phyloP scores from a whole-genome alignment of 352 stramenopile species.

The Globisporangium cystogenes region DNA sequence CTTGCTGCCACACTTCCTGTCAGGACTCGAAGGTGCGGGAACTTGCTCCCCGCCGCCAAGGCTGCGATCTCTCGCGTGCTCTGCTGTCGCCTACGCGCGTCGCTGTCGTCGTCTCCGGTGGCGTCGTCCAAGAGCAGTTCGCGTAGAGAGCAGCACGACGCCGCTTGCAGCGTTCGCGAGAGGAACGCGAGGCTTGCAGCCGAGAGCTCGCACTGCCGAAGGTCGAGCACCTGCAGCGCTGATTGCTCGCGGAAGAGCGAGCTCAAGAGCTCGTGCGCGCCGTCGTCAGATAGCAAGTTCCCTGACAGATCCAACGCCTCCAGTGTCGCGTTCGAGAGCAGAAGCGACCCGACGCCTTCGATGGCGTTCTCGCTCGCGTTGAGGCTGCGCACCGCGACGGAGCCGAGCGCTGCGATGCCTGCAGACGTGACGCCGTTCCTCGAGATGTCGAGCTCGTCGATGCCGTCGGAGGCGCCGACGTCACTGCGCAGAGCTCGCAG shows the following conservation, averaged over 20 bases:
- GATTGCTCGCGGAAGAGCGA: slow-evolving; percentile 22
- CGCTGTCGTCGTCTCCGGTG: background rate
- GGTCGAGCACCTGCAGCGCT: slow-evolving; percentile 21
- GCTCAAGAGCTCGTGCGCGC: slow-evolving; percentile 26
- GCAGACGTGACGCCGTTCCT: slow-evolving; percentile 34
- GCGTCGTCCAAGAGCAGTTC: slow-evolving; percentile 6
- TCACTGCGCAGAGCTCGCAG: slow-evolving; percentile 18
- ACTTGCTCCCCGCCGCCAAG: slow-evolving; percentile 1
- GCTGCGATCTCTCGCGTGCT: background rate
- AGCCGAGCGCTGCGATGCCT: slow-evolving; percentile 23
- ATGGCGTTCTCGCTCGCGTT: slow-evolving; percentile 28
- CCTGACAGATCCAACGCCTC: slow-evolving; percentile 21
- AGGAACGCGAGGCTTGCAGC: slow-evolving; percentile 7
- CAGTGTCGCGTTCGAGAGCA: slow-evolving; percentile 21
- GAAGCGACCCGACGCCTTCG: slow-evolving; percentile 17
- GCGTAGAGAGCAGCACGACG: slow-evolving; percentile 10
- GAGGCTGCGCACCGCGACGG: slow-evolving; percentile 19
- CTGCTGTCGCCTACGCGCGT: background rate
- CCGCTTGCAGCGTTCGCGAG: background rate
- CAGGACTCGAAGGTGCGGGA: slow-evolving; percentile 1
- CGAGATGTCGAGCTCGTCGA: slow-evolving; percentile 43
- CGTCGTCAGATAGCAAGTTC: slow-evolving; percentile 33
- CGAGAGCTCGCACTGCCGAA: slow-evolving; percentile 29
- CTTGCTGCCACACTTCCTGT: background rate
- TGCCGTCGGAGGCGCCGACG: background rate